Evolutionary conservation across 306 rosid species (phyloP), one percentile per base, ranked within the genome.

Genomic region (Sesbania bispinosa): DNA sequence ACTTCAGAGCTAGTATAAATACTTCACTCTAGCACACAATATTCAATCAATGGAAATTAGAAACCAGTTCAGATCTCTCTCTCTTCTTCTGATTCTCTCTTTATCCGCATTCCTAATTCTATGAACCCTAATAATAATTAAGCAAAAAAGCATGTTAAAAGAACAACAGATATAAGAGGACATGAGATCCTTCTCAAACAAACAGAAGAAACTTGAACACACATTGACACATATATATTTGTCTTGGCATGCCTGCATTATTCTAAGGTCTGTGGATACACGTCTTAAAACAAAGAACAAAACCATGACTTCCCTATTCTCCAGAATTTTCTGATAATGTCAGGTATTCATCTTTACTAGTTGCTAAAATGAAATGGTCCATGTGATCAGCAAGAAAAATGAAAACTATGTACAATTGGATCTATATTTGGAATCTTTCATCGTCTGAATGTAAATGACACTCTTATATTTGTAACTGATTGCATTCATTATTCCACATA

Each of bases 381-480:
- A 13, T 42, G 39, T 20, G 35, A 53, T 54, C 53, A 55, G 30
- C 33, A 36, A 33, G 45, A 63, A 72, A 71, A 71, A 38, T 54
- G 54, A 62, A 62, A 71, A 54, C 26, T 35, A 18, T 6, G 21
- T 51, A 30, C 26, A 26, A 48, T 26, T 13, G 50, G 45, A 71
- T 42, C 73, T 52, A 21, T 45, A 20, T 51, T 69, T 21, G 52
- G 60, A 77, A 21, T 27, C 58, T 30, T 38, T 29, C 60, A 61
- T 69, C 39, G 27, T 70, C 36, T 78, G 10, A 70, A 78, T 32
- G 60, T 69, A 61, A 50, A 60, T 70, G 29, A 50, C 29, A 69
- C 10, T 29, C 18, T 53, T 38, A 64, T 52, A 61, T 38, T 39
- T 43, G 50, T 41, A 69, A 70, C 38, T 41, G 33, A 77, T 14